Evolutionary conservation across 345 rosid species (phyloP).

Genomic region (Viola odorata): DNA sequence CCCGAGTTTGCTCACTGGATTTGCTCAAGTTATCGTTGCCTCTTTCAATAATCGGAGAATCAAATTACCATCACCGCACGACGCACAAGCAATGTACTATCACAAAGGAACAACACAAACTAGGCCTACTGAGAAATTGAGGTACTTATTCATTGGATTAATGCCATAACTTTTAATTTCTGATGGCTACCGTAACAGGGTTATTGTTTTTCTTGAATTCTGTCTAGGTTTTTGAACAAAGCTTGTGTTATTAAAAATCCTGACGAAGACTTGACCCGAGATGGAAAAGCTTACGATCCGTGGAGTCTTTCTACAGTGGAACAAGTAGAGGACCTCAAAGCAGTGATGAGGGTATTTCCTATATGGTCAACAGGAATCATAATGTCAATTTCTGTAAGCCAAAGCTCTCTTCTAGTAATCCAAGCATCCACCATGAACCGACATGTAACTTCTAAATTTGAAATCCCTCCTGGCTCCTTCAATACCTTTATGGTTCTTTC

Average conservation of each 20-base stretch:
- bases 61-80: constrained; percentile 11
- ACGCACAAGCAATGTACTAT: constrained; percentile 4
- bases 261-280: constrained; percentile 39
- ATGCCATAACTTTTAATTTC: not conserved
- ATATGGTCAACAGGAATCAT: constrained; percentile 73
- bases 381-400: constrained; percentile 57
- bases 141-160: not conserved
- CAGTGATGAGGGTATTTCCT: constrained; percentile 57
- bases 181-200: not conserved
- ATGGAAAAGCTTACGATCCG: constrained; percentile 58
- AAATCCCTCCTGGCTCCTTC: constrained; percentile 74
- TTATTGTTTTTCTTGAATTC: not conserved
- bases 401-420: constrained; percentile 50
- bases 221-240: constrained; percentile 57
- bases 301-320: constrained; percentile 75
- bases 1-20: constrained; percentile 31
- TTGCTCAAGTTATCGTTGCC: constrained; percentile 35
- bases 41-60: constrained; percentile 25
- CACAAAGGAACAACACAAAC: too few species aligned
- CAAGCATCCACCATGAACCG: constrained; percentile 76
- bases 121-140: too few species aligned
- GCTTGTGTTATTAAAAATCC: constrained; percentile 53
- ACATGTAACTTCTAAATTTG: constrained; percentile 46
- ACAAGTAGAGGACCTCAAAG: constrained; percentile 79
- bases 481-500: constrained; percentile 44